phyloP scores from a whole-genome alignment of 306 rosid species.

The Prinsepia uniflora region DNA sequence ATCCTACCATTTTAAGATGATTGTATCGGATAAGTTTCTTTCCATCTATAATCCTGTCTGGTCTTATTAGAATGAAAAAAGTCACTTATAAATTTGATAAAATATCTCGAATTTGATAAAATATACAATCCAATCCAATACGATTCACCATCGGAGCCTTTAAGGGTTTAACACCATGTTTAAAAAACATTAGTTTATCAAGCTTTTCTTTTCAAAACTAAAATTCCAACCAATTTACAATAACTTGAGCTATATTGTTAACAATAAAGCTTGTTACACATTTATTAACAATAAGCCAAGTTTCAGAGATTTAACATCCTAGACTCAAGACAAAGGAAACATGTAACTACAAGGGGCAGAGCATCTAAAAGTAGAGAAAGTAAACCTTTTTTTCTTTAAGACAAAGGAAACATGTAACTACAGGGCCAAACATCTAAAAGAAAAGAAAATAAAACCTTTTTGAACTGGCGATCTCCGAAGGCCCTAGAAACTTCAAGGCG shows the following conservation, averaged over 20 bases:
- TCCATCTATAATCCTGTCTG: too few species aligned
- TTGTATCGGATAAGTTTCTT: too few species aligned
- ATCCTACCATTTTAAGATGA: too few species aligned
- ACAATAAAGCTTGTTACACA: not conserved
- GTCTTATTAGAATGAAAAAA: too few species aligned
- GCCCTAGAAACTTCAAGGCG: constrained; percentile 92
- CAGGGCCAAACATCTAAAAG: not conserved
- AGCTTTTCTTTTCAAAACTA: not conserved
- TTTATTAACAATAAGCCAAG: not conserved
- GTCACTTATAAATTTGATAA: too few species aligned
- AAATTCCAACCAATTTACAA: not conserved
- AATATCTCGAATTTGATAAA: too few species aligned
- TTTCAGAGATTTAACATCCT: not conserved
- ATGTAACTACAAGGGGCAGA: not conserved
- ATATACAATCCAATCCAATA: too few species aligned
- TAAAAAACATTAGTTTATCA: not conserved
- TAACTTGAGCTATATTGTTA: not conserved
- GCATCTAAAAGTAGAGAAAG: constrained; percentile 5
- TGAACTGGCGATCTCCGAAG: constrained; percentile 85
- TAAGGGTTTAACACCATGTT: not conserved
- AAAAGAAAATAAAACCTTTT: constrained; percentile 49
- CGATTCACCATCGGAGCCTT: not conserved
- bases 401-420: not conserved
- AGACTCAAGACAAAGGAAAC: not conserved
- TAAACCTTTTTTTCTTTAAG: constrained; percentile 50